phyloP scores from a whole-genome alignment of 176 grass and related monocot species.

The Neostapfia colusana region DNA sequence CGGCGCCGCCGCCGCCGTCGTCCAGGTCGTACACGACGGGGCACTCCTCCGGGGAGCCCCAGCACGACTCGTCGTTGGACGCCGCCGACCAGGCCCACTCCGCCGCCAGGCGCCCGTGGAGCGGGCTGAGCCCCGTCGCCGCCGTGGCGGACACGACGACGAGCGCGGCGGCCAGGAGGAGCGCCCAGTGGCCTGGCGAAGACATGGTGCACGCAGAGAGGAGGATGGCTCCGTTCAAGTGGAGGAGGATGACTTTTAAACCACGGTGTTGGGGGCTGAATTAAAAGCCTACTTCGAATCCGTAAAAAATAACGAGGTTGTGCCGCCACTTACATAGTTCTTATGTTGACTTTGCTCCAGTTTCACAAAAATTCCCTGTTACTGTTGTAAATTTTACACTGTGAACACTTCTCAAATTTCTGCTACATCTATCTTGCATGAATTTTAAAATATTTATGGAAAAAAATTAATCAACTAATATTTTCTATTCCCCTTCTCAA shows the following conservation, averaged over 20 bases:
- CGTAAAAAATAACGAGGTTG: neutral
- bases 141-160: neutral
- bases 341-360: neutral
- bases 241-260: slow-evolving; percentile 31
- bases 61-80: slow-evolving; percentile 31
- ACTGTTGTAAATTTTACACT: too few species aligned
- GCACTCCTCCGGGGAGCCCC: slow-evolving; percentile 22
- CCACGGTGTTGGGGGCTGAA: neutral
- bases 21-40: slow-evolving; percentile 7
- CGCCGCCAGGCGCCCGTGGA: neutral
- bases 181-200: neutral
- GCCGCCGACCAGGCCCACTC: slow-evolving; percentile 5
- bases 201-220: neutral
- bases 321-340: neutral
- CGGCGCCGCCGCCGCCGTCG: neutral
- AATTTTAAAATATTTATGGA: too few species aligned
- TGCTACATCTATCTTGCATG: too few species aligned
- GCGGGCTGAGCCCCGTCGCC: neutral
- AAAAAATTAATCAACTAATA: too few species aligned
- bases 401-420: too few species aligned
- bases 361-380: too few species aligned
- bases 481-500: too few species aligned
- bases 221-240: neutral
- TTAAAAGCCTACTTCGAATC: neutral
- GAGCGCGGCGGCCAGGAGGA: slow-evolving; percentile 19